Evolutionary conservation across 192 early-diverging fungal species (phyloP), one percentile per base, ranked within the genome.

Genomic region (Umbelopsis vinacea): DNA sequence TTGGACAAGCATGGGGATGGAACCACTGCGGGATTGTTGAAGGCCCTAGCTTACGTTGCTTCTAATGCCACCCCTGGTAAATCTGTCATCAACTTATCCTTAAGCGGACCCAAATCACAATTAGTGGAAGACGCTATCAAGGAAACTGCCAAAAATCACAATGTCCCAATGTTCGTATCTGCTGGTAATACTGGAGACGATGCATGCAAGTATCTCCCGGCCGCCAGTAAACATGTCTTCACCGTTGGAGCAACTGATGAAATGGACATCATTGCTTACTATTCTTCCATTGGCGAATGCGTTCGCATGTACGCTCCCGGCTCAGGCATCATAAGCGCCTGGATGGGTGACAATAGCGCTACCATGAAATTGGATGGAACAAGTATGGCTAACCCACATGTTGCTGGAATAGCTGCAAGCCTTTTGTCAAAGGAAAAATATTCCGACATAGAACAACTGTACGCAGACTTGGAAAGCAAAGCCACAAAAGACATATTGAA

Each of bases 221-320:
- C 87, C 7, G 76, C 78, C 29, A 78, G 74, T 22, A 26, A 37
- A 11, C 70, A 84, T 60, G 79, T 76, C 19, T 80, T 82, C 45
- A 71, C 84, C 6, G 87, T 88, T 5, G 84, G 76, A 23, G 85
- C 87, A 3, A 77, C 79, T 4, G 75, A 85, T 47, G 50, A 60
- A 1, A 52, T 72, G 2, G 85, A 87, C 69, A 24, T 22, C 9
- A 46, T 83, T 9, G 84, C 89, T 38, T 35, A 46, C 19, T 91
- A 86, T 74, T 79, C 77, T 66, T 79, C 87, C 40, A 71, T 68
- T 21, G 90, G 90, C 35, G 47, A 71, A 60, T 92, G 90, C 55
- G 86, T 92, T 43, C 75, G 81, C 53, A 78, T 92, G 23, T 88
- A 87, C 55, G 90, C 81, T 46, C 90, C 90, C 7, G 90, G 90